Percentiles rank a stretch among this genome's conserved stretches.
Conservation (phyloP, 2,329 filamentous ascomycete species). For the Diaporthe ilicicola region DNA sequence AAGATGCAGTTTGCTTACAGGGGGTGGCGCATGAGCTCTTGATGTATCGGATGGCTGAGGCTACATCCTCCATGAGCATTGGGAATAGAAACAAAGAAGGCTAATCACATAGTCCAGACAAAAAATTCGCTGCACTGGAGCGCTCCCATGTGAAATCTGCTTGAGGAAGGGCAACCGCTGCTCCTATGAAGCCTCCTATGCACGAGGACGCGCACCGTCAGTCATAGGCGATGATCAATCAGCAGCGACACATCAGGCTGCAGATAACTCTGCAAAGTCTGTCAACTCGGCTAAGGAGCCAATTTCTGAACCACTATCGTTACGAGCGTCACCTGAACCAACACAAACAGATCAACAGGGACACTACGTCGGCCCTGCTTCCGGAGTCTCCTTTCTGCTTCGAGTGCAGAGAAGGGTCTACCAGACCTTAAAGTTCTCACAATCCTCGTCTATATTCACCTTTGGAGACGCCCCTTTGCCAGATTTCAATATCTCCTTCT, state of each 20-base stretch:
- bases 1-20: background rate
- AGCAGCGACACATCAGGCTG: constrained; percentile 20
- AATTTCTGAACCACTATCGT: constrained; percentile 35
- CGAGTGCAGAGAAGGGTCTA: constrained; percentile 58
- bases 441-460: constrained; percentile 55
- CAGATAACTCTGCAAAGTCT: constrained; percentile 1
- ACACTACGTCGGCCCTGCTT: constrained; percentile 56
- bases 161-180: constrained; percentile 45
- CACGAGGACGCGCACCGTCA: constrained; percentile 53
- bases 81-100: background rate
- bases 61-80: too few species aligned
- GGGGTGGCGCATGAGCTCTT: background rate
- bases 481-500: constrained; percentile 52
- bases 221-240: constrained; percentile 39
- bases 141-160: constrained; percentile 49
- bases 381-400: constrained; percentile 57
- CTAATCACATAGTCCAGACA: constrained; percentile 37
- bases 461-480: constrained; percentile 59
- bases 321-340: constrained; percentile 54
- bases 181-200: constrained; percentile 59
- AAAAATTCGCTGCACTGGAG: constrained; percentile 51
- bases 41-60: too few species aligned
- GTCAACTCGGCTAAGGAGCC: background rate
- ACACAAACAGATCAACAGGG: constrained; percentile 54
- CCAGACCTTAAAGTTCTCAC: constrained; percentile 47